Conservation (phyloP, 169 alveolate genomes). For the Plasmodium ovale region DNA sequence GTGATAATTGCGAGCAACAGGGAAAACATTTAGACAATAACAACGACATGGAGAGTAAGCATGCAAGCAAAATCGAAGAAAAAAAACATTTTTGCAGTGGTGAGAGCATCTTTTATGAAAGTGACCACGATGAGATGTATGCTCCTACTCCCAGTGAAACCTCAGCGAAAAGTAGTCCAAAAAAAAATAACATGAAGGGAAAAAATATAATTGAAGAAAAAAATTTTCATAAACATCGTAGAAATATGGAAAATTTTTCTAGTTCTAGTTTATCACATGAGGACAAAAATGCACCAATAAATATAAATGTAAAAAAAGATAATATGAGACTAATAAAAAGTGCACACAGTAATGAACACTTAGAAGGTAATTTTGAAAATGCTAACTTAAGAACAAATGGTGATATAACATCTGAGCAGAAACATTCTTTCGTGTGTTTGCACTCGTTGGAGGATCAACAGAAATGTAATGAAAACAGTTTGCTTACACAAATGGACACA, state of each 20-base stretch:
- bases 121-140: neutral
- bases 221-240: neutral
- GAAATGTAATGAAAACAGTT: neutral
- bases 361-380: neutral
- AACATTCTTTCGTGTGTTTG: too few relatives aligned
- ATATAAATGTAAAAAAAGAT: neutral
- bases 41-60: neutral
- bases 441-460: too few relatives aligned
- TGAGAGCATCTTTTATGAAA: neutral
- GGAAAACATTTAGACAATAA: neutral
- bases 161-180: neutral
- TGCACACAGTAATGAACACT: too few relatives aligned
- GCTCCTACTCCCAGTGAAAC: neutral
- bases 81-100: neutral
- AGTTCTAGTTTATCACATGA: neutral
- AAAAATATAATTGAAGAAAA: slow-evolving; percentile 11
- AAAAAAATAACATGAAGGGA: neutral
- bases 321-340: too few relatives aligned
- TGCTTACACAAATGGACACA: slow-evolving; percentile 1
- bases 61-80: neutral
- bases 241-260: neutral
- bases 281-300: neutral
- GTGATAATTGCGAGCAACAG: too few relatives aligned
- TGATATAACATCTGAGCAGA: too few relatives aligned
- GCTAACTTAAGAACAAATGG: too few relatives aligned